phyloP scores from a whole-genome alignment of 2,329 filamentous ascomycete species.

The Fonsecaea pugnacius region DNA sequence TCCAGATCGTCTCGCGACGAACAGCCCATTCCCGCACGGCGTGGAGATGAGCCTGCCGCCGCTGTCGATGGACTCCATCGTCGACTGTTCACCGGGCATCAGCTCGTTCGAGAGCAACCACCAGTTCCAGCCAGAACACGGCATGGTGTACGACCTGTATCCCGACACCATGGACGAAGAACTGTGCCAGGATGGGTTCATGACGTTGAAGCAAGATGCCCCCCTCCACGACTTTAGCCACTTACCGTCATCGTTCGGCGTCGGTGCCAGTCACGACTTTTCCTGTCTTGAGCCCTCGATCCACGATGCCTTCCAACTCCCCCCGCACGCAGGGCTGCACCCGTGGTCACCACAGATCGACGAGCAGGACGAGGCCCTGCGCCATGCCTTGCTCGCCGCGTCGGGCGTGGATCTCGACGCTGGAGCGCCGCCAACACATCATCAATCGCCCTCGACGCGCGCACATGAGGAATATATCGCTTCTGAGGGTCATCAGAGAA shows the following conservation, averaged over 20 bases:
- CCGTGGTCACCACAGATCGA: slow-evolving; percentile 9
- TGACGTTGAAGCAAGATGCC: slow-evolving; percentile 11
- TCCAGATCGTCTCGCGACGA: slow-evolving; percentile 42
- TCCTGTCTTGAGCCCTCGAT: slow-evolving; percentile 5
- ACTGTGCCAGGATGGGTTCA: slow-evolving; percentile 31
- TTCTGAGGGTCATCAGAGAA: neutral
- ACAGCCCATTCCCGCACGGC: slow-evolving; percentile 42
- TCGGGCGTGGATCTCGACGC: slow-evolving; percentile 11
- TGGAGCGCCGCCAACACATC: neutral
- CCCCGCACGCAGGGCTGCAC: slow-evolving; percentile 5
- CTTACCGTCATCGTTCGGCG: slow-evolving; percentile 18
- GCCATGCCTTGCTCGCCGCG: slow-evolving; percentile 21
- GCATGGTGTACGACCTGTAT: slow-evolving; percentile 22
- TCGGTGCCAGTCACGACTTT: slow-evolving; percentile 14
- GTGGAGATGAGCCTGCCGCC: slow-evolving; percentile 33
- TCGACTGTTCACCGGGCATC: slow-evolving; percentile 27
- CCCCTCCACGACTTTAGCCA: slow-evolving; percentile 15
- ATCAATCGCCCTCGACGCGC: neutral
- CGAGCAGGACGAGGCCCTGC: slow-evolving; percentile 20
- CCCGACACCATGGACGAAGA: slow-evolving; percentile 22
- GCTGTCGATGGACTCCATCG: slow-evolving; percentile 35
- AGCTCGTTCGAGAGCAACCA: slow-evolving; percentile 22
- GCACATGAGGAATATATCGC: neutral
- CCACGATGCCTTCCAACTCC: slow-evolving; percentile 6
- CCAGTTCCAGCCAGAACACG: slow-evolving; percentile 23